These are phyloP conservation scores for Podospora anserina DNA, from an alignment of 495 filamentous ascomycete genomes.

Conservation along the genomic window DNA sequence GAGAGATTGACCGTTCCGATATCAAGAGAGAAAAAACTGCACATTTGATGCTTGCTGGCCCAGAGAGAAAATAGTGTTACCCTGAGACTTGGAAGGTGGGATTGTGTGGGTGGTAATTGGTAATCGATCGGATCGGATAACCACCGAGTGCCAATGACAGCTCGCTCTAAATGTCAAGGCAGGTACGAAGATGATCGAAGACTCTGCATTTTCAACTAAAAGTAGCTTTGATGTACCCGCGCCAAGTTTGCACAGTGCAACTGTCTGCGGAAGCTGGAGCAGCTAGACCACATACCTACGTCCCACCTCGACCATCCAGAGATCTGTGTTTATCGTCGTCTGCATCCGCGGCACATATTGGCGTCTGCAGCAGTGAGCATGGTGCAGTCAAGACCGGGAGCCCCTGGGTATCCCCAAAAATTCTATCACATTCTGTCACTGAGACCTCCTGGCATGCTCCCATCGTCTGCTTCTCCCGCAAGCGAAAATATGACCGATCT, in stretches of 20 bases:
- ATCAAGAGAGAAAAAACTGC: not conserved
- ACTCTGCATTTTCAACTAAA: not conserved
- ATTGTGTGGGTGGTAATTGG: too few species aligned
- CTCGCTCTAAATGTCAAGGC: not conserved
- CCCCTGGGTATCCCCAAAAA: not conserved
- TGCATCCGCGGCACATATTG: not conserved
- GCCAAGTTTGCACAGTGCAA: not conserved
- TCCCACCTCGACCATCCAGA: not conserved
- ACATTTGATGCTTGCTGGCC: not conserved
- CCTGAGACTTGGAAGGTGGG: not conserved
- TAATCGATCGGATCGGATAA: slow-evolving; percentile 3
- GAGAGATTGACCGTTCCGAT: not conserved
- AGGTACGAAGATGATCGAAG: not conserved
- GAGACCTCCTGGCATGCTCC: not conserved
- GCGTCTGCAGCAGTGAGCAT: not conserved
- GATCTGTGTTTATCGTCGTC: not conserved
- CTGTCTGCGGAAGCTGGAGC: not conserved
- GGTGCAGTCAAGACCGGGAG: too few species aligned
- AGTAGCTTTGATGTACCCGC: not conserved
- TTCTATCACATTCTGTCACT: not conserved
- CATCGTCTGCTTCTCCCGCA: not conserved
- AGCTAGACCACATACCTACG: too few species aligned
- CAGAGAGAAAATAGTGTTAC: not conserved
- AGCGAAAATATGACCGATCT: slow-evolving; percentile 6
- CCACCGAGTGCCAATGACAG: slow-evolving; percentile 3